Evolutionary conservation across 1,284 basidiomycete species (phyloP), one percentile per base, ranked within the genome.

Genomic region (Tremellales sp.): DNA sequence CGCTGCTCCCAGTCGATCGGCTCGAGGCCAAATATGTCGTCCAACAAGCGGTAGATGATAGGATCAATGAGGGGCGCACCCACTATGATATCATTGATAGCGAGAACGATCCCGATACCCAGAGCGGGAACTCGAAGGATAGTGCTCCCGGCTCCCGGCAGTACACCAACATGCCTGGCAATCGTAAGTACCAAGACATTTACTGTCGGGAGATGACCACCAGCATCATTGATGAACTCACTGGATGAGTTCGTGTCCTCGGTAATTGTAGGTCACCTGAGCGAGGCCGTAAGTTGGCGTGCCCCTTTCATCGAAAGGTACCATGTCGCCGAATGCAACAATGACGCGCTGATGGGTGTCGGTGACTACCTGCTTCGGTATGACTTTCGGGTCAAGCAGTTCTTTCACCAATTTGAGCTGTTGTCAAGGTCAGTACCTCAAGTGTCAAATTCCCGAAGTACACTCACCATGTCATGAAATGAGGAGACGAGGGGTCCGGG

Each of bases 401-500:
- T 65, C 62, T 31, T 58, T 45, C 0, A 70, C 45, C 69, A 67
- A 56, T 50, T 49, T 53, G 2, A 45, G 37, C 53, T 53, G 26
- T 40, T 10, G 22, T 27, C 11, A 17, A 4, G 3, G 23, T 44
- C 10, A 51, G 17, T 29, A 17, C 11, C n/a, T 23, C 31, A 27
- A 23, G n/a, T 3, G 24, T 22, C 15, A 19, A 13, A 7, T 22
- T 5, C 13, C 41, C 21, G 22, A 39, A 26, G 4, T 13, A 15
- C 10, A 51, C 61, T 51, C 36, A 64, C 66, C 49, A 64, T 48
- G 35, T 70, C 68, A 3, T 48, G 48, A 2, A 56, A 56, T 5
- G 54, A 54, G 12, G 54, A 53, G 31, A 67, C 56, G 0, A 70
- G 64, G 0, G 61, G 40, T 3, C 64, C 67, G 8, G 58, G 57